Evolutionary conservation across 2,329 filamentous ascomycete species (phyloP), one percentile per base, ranked within the genome.

Genomic region (Teratosphaeria gauchensis): DNA sequence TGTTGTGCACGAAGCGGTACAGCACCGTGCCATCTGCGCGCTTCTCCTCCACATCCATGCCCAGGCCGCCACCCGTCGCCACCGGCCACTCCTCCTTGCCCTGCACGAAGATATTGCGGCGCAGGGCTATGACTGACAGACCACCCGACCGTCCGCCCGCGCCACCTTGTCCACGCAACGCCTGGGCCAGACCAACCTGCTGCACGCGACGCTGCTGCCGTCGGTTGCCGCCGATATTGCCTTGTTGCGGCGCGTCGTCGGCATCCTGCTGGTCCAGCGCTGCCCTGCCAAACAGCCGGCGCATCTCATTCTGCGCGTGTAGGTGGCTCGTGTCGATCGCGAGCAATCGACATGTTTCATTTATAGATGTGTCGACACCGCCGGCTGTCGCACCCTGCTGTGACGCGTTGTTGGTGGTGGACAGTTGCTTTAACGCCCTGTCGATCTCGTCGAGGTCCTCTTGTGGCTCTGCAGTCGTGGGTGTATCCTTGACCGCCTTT

Each of bases 251-350:
- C 6, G 16, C 42, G 9, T 48, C 42, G 42, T 48, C 42, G 11
- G 58, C 81, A 56, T 82, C 78, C 51, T 75, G 71, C 32, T 75
- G 77, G 65, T 87, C 83, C 11, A 87, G 68, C 24, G 84, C 84
- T 30, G 84, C 81, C 62, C 81, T 82, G 4, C 87, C 87, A 70
- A 89, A 90, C 0, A 90, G 75, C 63, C 81, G 83, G 59, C 84
- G 87, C 90, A 99, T 96, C 76, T 99, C 94, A 68, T 96, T 95
- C 38, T 87, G 80, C 7, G 89, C 89, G 70, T 92, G 92, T 11
- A 99, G 81, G 65, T 91, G 84, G 64, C 88, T 82, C 0, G 86
- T 83, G 65, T 88, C 85, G 56, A 89, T 76, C 2, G 80, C 75
- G 0, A 89, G 75, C 12, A 88, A 72, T 21, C 78, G 71, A 60